A percentile compares a stretch with the other conserved stretches of the same genome.
Evolutionary conservation across 192 early-diverging fungal genomes (phyloP).

Genomic region (Lobosporangium transversale): DNA sequence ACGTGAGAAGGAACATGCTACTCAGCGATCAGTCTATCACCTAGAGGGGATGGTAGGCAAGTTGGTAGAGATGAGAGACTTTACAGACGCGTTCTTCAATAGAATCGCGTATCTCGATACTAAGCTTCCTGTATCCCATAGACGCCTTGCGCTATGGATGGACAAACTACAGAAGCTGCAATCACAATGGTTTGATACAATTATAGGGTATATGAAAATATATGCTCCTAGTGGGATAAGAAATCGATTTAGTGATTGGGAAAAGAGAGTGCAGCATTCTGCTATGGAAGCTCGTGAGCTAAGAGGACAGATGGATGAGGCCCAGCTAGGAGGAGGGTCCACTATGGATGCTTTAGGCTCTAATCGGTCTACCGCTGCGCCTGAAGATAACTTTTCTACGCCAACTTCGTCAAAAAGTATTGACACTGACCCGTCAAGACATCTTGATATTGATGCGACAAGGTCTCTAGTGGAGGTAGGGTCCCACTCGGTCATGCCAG

Average conservation of each 20-base stretch:
- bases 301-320: slow-evolving; percentile 24
- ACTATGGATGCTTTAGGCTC: neutral
- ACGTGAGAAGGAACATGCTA: slow-evolving; percentile 33
- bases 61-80: slow-evolving; percentile 44
- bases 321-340: slow-evolving; percentile 1
- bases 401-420: neutral
- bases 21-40: slow-evolving; percentile 44
- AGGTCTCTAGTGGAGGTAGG: neutral
- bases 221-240: slow-evolving; percentile 35
- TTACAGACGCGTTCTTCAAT: slow-evolving; percentile 50
- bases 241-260: slow-evolving; percentile 36
- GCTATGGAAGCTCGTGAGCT: slow-evolving; percentile 31
- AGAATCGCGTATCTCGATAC: slow-evolving; percentile 51
- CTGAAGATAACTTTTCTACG: neutral
- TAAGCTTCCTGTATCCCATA: slow-evolving; percentile 40
- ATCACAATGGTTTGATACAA: slow-evolving; percentile 44
- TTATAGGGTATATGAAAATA: slow-evolving; percentile 32
- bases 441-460: neutral
- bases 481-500: slow-evolving; percentile 12
- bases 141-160: slow-evolving; percentile 42
- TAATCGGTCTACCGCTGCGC: neutral
- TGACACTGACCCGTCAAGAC: neutral
- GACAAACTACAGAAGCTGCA: slow-evolving; percentile 42
- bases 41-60: slow-evolving; percentile 49
- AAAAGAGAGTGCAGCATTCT: slow-evolving; percentile 24